These are phyloP conservation scores for Zoysia japonica DNA, from an alignment of 176 grass and related monocot genomes.

Conservation along the genomic window DNA sequence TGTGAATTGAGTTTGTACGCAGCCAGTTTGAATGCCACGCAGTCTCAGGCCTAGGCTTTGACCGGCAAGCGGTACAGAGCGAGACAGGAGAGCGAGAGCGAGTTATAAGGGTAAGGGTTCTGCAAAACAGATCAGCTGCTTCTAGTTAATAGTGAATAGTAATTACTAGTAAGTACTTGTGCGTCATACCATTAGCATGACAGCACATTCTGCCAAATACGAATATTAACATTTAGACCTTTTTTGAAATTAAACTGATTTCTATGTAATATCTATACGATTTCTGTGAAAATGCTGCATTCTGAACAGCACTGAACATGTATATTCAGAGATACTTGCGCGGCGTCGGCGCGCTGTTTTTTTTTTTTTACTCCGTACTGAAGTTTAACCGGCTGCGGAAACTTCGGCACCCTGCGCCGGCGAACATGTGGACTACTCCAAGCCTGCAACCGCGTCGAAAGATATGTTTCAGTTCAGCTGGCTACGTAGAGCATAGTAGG, in stretches of 20 bases:
- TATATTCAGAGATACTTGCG: neutral
- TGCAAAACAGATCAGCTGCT: neutral
- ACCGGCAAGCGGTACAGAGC: neutral
- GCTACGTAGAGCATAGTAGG: neutral
- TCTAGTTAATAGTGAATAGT: neutral
- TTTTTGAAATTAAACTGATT: too few relatives aligned
- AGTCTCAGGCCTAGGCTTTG: neutral
- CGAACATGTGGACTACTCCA: neutral
- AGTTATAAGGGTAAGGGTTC: too few relatives aligned
- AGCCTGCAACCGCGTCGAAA: neutral
- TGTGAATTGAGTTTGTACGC: neutral
- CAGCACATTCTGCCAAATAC: neutral
- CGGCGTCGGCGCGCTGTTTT: too few relatives aligned
- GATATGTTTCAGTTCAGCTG: neutral
- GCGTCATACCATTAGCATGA: neutral
- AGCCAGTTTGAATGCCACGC: neutral
- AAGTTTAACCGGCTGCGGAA: neutral
- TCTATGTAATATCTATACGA: too few relatives aligned
- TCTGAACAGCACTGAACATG: too few relatives aligned
- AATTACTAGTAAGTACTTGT: neutral
- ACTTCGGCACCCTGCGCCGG: neutral
- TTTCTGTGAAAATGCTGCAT: too few relatives aligned
- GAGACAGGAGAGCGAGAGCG: neutral
- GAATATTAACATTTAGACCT: neutral
- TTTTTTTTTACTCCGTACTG: neutral